phyloP scores from a whole-genome alignment of 2,329 filamentous ascomycete species.

The Didymosphaeria variabile region DNA sequence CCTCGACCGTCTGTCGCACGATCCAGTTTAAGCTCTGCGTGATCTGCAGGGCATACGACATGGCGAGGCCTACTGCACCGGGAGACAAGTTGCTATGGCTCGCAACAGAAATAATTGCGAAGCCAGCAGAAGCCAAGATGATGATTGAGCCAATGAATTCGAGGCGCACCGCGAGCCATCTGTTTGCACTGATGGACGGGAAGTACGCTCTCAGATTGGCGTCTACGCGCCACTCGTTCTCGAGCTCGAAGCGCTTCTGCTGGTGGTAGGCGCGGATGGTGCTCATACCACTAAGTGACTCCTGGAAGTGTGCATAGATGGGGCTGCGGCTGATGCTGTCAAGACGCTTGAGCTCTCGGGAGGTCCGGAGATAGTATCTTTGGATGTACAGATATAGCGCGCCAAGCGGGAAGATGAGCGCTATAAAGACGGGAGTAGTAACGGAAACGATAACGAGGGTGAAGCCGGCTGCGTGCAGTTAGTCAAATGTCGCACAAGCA shows the following conservation, averaged over 20 bases:
- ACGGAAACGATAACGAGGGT: slow-evolving; percentile 86
- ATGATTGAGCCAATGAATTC: slow-evolving; percentile 96
- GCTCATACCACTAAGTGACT: slow-evolving; percentile 90
- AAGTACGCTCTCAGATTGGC: slow-evolving; percentile 94
- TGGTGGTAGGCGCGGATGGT: slow-evolving; percentile 96
- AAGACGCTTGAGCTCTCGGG: slow-evolving; percentile 92
- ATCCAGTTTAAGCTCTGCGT: slow-evolving; percentile 99
- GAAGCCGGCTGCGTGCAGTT: slow-evolving; percentile 65
- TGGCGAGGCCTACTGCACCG: slow-evolving; percentile 87
- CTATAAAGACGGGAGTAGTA: slow-evolving; percentile 80
- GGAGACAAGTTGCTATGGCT: slow-evolving; percentile 69
- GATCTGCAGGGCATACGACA: slow-evolving; percentile 98
- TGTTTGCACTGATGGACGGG: slow-evolving; percentile 86
- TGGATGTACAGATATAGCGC: slow-evolving; percentile 91
- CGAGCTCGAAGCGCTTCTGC: slow-evolving; percentile 83
- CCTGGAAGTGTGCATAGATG: slow-evolving; percentile 98
- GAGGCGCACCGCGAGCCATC: slow-evolving; percentile 93
- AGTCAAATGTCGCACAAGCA: slow-evolving; percentile 31
- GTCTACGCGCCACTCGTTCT: slow-evolving; percentile 98
- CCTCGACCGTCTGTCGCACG: slow-evolving; percentile 96
- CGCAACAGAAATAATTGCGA: slow-evolving; percentile 82
- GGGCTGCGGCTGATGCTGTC: slow-evolving; percentile 96
- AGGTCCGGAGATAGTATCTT: slow-evolving; percentile 95
- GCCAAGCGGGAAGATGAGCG: slow-evolving; percentile 81
- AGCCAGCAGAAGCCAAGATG: slow-evolving; percentile 84